A percentile compares a stretch with the other conserved stretches of the same genome.
phyloP scores from a whole-genome alignment of 2,329 filamentous ascomycete genomes.

The Pezizomycotina sp. region DNA sequence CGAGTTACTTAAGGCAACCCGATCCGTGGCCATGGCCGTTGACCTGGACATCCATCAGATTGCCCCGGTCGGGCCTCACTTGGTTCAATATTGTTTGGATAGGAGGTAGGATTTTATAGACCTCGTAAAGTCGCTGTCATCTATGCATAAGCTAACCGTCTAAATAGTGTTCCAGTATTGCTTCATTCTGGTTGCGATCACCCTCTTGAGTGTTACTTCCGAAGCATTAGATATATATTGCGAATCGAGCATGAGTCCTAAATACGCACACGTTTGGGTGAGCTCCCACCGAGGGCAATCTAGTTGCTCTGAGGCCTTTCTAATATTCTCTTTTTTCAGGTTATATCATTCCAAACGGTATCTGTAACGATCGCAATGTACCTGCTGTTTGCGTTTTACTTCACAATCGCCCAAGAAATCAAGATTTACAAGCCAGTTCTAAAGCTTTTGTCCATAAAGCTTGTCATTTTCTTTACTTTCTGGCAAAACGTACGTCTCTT shows the following conservation, averaged over 20 bases:
- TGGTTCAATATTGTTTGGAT: constrained; percentile 85
- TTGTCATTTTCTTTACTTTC: constrained; percentile 81
- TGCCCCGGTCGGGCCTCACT: constrained; percentile 63
- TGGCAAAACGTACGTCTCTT: no score
- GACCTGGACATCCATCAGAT: constrained; percentile 44
- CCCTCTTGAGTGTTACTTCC: constrained; percentile 63
- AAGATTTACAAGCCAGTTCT: constrained; percentile 54
- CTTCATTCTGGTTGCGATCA: constrained; percentile 64
- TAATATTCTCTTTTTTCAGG: no score
- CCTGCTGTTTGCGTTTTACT: constrained; percentile 72
- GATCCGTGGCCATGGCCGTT: constrained; percentile 62
- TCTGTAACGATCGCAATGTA: constrained; percentile 61
- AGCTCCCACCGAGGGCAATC: no score
- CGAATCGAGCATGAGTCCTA: constrained; percentile 57
- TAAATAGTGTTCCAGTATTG: constrained; percentile 84
- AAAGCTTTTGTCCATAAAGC: constrained; percentile 73
- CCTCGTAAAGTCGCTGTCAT: no score
- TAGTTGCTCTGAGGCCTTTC: no score
- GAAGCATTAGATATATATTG: no score
- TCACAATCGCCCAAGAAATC: constrained; percentile 54
- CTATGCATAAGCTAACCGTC: no score
- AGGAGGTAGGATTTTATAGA: no score
- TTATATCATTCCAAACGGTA: constrained; percentile 65
- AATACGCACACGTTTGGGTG: constrained; percentile 70
- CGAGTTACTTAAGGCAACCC: constrained; percentile 45